Base-by-base conservation (phyloP, 176 grass and related monocot genomes). In the Coix lacrymajobi region DNA sequence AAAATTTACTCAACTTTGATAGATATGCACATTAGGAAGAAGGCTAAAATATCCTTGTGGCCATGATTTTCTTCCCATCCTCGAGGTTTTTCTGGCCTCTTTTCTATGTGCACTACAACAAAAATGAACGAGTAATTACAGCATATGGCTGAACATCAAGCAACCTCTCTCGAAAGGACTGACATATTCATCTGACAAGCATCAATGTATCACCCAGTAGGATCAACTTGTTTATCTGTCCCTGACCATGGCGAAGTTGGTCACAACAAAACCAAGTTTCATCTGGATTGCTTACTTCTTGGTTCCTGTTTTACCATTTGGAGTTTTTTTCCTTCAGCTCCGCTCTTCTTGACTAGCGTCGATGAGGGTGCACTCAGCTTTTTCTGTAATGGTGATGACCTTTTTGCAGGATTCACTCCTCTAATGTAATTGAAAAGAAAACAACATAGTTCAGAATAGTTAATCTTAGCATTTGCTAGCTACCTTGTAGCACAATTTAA, bases 221-320 rank as follows among this genome's bases (percentile, higher is more conserved):
- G 69, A 67, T 66, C 30, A 67, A 29, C 49, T 74, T 79, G 63
- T 68, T 79, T 37, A 58, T 81, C 81, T 80, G 75, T 48, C 65
- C 66, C 52, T 43, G 12, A 5, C 41, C 20, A 14, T 38, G 31
- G 20, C 26, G 22, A 75, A 60, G 38, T 29, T 69, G 74, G 19
- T 62, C 48, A 8, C 31, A 43, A 37, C 48, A 58, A 81, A 77
- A 73, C 70, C 72, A 39, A 72, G 15, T 67, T 43, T 61, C 66
- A 54, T 34, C 76, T 34, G 81, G 17, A 33, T 71, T 11, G 69
- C 37, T 66, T 74, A 88, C 76, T 91, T 91, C 70, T 79, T 76
- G 31, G 66, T 31, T 38, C 64, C 79, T 31, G 64, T 24, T 80
- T 86, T 94, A 8, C 76, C 89, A 65, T 74, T 94, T 1, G 44